Percentiles rank a stretch among this genome's conserved stretches.
Evolutionary conservation across 768 basidiomycete genomes (phyloP).

Genomic region (Tulasnella sp.): DNA sequence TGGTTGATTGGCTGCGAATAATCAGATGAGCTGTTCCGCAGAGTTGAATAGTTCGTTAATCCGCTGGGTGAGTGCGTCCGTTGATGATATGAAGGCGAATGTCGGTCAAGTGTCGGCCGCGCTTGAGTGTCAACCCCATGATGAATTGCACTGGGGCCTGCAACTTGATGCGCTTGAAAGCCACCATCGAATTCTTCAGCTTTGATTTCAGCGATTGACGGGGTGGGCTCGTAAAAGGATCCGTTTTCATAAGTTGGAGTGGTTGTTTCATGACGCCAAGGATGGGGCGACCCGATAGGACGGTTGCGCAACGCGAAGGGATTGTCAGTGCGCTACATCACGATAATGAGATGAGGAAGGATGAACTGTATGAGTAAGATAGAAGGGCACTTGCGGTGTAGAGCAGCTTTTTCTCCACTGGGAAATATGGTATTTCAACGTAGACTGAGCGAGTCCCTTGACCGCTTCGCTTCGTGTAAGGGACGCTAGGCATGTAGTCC

Average conservation of each 20-base stretch:
- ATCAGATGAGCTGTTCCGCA: background rate
- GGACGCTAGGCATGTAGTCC: background rate
- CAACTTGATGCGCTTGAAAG: background rate
- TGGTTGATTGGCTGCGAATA: background rate
- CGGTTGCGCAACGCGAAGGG: background rate
- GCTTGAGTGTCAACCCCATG: background rate
- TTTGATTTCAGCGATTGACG: background rate
- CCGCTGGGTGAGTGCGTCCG: background rate
- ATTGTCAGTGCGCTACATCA: background rate
- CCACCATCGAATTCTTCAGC: background rate
- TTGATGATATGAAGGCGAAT: background rate
- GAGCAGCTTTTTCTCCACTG: background rate
- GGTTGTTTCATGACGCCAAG: background rate
- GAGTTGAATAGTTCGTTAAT: background rate
- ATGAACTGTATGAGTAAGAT: background rate
- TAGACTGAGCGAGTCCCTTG: background rate
- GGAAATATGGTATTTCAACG: constrained; percentile 5
- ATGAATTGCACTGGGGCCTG: background rate
- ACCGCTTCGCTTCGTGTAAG: background rate
- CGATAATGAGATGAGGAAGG: background rate
- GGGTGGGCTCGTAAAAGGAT: background rate
- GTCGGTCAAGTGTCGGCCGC: background rate
- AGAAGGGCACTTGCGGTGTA: background rate
- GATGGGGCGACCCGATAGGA: background rate
- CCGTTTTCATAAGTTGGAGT: background rate